Percentiles rank a stretch among this genome's conserved stretches.
phyloP scores from a whole-genome alignment of 2,329 filamentous ascomycete species.

The Colletotrichum tofieldiae region DNA sequence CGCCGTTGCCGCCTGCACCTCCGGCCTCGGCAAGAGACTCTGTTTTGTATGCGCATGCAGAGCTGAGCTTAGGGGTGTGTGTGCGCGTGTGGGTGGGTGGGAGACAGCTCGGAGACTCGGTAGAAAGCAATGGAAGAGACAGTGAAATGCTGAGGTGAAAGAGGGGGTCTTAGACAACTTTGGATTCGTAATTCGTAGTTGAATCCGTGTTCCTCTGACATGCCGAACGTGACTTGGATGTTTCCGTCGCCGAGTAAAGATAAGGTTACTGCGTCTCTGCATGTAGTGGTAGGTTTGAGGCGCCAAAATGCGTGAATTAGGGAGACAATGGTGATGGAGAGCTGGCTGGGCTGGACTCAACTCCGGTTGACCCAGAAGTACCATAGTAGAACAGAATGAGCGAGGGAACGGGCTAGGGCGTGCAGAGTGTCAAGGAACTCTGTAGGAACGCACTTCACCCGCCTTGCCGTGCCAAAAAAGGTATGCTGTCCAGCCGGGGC shows the following conservation, averaged over 20 bases:
- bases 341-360: constrained; percentile 27
- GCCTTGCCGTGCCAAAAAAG: background rate
- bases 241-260: constrained; percentile 19
- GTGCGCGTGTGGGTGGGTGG: background rate
- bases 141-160: constrained; percentile 18
- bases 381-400: background rate
- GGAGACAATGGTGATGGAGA: background rate
- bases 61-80: constrained; percentile 14
- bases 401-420: constrained; percentile 9
- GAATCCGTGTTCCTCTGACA: constrained; percentile 16
- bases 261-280: constrained; percentile 14
- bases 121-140: constrained; percentile 33
- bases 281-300: background rate
- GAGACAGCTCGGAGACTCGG: constrained; percentile 31
- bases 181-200: constrained; percentile 33
- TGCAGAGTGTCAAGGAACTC: background rate
- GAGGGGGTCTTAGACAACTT: constrained; percentile 36
- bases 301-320: constrained; percentile 18
- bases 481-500: constrained; percentile 1
- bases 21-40: constrained; percentile 40
- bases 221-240: constrained; percentile 31
- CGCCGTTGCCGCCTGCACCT: constrained; percentile 40
- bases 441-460: constrained; percentile 1
- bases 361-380: constrained; percentile 22
- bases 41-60: constrained; percentile 37